Base-by-base conservation (phyloP, 1,139 yeast genomes). In the Blastobotrys buckinghamii region DNA sequence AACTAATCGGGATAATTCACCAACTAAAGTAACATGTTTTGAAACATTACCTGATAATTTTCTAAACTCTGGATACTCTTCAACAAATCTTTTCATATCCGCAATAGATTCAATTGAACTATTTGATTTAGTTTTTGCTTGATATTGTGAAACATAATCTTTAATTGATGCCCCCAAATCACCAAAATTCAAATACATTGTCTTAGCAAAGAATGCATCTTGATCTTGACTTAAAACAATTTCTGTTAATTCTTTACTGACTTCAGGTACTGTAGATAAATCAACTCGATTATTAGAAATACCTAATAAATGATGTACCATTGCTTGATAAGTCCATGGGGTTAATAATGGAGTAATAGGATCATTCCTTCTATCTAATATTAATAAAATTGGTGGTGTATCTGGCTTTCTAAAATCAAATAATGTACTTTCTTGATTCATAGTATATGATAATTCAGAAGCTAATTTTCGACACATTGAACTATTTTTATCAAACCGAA, bases 311-410 rank as follows among this genome's bases (percentile, higher is more conserved):
- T 94, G 97, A 64, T 92, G 96, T 16, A 92, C 87, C 98, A 94
- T 92, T 1, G 97, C 87, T 63, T 92, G 97, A 66, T 89, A 92
- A 0, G 98, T 90, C 99, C 99, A 92, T 1, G 97, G 98, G 37
- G 84, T 79, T 43, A 92, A 69, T 41, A 92, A 71, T 1, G 99
- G 97, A 0, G 99, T 92, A 29, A 90, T 74, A 1, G 97, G 97
- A 65, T 92, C 99, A 60, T 81, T 83, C 52, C 81, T 79, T 47
- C 99, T 74, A 66, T 92, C 98, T 44, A 92, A 64, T 1, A 92
- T 70, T n/a, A 94, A 65, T 43, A 94, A 67, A 16, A 86, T 63
- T 1, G 97, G 95, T 0, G 92, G 80, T 0, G 81, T 69, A 60
- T 87, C 96, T 44, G 73, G 70, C 42, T 62, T 61, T 27, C 68